Conservation (phyloP, 129 eudicot species). For the Chrysanthemum seticuspe region DNA sequence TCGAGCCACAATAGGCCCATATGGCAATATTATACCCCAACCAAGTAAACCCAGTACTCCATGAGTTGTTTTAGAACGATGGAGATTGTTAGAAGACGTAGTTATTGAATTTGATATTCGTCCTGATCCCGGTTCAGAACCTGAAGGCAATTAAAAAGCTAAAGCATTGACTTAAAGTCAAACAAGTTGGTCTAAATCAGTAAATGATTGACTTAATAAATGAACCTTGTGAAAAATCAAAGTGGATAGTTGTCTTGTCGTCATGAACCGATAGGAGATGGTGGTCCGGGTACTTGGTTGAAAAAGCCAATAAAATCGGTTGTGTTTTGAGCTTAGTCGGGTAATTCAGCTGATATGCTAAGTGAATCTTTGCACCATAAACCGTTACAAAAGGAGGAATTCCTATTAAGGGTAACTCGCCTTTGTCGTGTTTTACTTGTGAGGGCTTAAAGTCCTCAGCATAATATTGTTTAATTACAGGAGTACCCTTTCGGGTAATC, state of each 20-base stretch:
- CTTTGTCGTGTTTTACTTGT: slow-evolving; percentile 58
- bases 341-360: slow-evolving; percentile 76
- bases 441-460: slow-evolving; percentile 60
- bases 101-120: slow-evolving; percentile 25
- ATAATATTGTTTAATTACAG: slow-evolving; percentile 65
- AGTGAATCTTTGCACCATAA: slow-evolving; percentile 60
- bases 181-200: background rate
- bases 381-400: slow-evolving; percentile 70
- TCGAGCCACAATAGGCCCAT: slow-evolving; percentile 79
- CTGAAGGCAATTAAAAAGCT: slow-evolving; percentile 26
- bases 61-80: slow-evolving; percentile 51
- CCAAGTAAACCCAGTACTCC: slow-evolving; percentile 71
- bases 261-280: slow-evolving; percentile 67
- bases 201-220: slow-evolving; percentile 1
- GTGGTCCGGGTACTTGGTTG: slow-evolving; percentile 54
- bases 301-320: slow-evolving; percentile 65
- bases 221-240: slow-evolving; percentile 82
- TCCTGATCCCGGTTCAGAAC: slow-evolving; percentile 32
- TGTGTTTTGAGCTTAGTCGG: slow-evolving; percentile 46
- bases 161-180: slow-evolving; percentile 1
- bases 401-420: slow-evolving; percentile 63
- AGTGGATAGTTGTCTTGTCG: slow-evolving; percentile 57
- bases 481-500: slow-evolving; percentile 58
- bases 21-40: slow-evolving; percentile 82
- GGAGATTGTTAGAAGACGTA: slow-evolving; percentile 30